Percentiles rank a stretch among this genome's conserved stretches.
phyloP scores from a whole-genome alignment of 1,139 yeast genomes.

The Suhomyces atakaporum region DNA sequence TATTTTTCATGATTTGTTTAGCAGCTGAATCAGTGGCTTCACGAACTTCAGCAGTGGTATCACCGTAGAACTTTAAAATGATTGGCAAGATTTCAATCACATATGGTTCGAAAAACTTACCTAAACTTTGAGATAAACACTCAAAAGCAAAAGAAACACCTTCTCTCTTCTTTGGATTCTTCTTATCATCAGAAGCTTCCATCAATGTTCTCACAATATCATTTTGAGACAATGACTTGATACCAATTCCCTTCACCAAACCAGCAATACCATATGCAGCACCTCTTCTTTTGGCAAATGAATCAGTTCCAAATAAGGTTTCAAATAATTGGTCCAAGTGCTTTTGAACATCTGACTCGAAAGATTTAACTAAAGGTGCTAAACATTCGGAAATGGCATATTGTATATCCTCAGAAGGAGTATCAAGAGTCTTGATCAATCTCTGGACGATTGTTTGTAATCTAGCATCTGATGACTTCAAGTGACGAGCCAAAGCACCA shows the following conservation, averaged over 20 bases:
- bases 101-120: slow-evolving; percentile 86
- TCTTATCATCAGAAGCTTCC: slow-evolving; percentile 90
- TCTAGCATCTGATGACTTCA: slow-evolving; percentile 64
- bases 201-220: slow-evolving; percentile 74
- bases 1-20: slow-evolving; percentile 81
- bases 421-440: slow-evolving; percentile 71
- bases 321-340: slow-evolving; percentile 62
- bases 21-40: slow-evolving; percentile 89
- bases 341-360: slow-evolving; percentile 49
- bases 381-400: slow-evolving; percentile 82
- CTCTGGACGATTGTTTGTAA: slow-evolving; percentile 66
- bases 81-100: slow-evolving; percentile 86
- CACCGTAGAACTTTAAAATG: slow-evolving; percentile 81
- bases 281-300: slow-evolving; percentile 71
- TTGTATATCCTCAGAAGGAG: slow-evolving; percentile 89
- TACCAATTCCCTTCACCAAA: slow-evolving; percentile 85
- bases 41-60: slow-evolving; percentile 79
- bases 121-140: slow-evolving; percentile 75
- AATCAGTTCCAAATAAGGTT: slow-evolving; percentile 56
- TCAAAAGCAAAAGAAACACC: slow-evolving; percentile 89
- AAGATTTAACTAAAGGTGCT: slow-evolving; percentile 73
- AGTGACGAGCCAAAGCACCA: slow-evolving; percentile 85
- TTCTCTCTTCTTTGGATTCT: slow-evolving; percentile 72
- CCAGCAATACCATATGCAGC: slow-evolving; percentile 98
- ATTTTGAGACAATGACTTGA: slow-evolving; percentile 69